Evolutionary conservation across 805 yeast genomes (phyloP), one percentile per base, ranked within the genome.

Genomic region (Starmerella bombi): DNA sequence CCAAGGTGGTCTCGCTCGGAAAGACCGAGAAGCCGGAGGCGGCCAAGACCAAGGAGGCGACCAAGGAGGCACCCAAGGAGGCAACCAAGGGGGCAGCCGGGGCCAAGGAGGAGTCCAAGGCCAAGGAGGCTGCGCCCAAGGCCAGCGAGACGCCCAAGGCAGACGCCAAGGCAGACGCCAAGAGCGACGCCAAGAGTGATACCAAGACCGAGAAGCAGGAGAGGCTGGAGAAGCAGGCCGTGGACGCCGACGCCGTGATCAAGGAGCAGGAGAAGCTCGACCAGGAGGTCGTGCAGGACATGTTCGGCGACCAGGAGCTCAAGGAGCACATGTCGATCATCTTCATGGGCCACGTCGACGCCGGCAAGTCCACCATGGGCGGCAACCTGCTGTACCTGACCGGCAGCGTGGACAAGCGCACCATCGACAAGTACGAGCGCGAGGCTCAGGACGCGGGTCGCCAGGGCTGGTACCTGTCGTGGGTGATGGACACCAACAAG

Each of bases 311-410:
- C 31, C 52, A 48, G 37, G 55, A 47, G 20, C 38, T 55, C 40
- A 91, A 91, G 63, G 98, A 88, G 61, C 98, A 91, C 66, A 74
- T 91, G 60, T 86, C 96, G 16, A 80, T 91, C 53, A 84, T 91
- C 53, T 91, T 91, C 66, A 91, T 91, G 97, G 99, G 99, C 54
- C 99, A 91, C 60, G 99, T 91, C 52, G 98, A 91, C 71, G 98
- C 98, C 27, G 98, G 99, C 61, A 91, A 91, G 65, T 84, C 95
- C 38, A 91, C 99, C 45, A 88, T 91, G 94, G 98, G 98, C 61
- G 99, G 99, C 66, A 91, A 91, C 65, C 69, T 91, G 53, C 72
- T 91, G 50, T 88, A 70, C 59, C 69, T 91, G 57, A 88, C 97
- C 18, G 97, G 97, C 46, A 83, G 96, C 36, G 98, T 91, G 46